Percentiles rank a stretch among this genome's conserved stretches.
Evolutionary conservation across 1,139 yeast genomes (phyloP).

Genomic region (Hemisphaericaspora xylofermentans): DNA sequence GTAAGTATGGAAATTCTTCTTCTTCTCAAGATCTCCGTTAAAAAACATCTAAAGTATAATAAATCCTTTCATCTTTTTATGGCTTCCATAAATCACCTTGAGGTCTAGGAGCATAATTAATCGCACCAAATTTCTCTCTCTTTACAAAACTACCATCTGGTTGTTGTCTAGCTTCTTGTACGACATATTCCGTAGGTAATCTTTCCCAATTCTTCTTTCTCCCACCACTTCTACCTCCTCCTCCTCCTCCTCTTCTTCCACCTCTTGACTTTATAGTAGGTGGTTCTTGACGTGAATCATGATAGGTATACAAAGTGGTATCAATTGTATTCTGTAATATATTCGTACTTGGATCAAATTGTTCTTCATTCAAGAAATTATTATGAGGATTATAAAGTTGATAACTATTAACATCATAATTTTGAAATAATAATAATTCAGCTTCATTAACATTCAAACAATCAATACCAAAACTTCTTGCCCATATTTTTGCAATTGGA

Average conservation of each 20-base stretch:
- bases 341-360: conserved; percentile 23
- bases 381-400: conserved; percentile 29
- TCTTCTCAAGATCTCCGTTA: background rate
- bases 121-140: conserved; percentile 43
- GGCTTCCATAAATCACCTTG: conserved; percentile 49
- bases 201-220: background rate
- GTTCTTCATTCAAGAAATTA: conserved; percentile 24
- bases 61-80: background rate
- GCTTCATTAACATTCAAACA: conserved; percentile 55
- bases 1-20: too few relatives aligned
- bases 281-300: conserved; percentile 10
- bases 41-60: background rate
- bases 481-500: conserved; percentile 51
- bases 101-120: conserved; percentile 57
- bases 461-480: conserved; percentile 51
- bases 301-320: conserved; percentile 35
- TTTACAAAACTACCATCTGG: conserved; percentile 28
- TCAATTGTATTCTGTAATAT: conserved; percentile 40
- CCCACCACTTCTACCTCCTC: background rate
- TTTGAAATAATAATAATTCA: conserved; percentile 42
- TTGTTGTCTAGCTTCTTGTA: conserved; percentile 16
- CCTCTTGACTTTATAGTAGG: conserved; percentile 7
- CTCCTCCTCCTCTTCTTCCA: conserved; percentile 7
- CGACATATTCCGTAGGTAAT: conserved; percentile 19
- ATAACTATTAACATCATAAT: conserved; percentile 34